Percentiles rank a stretch among this genome's conserved stretches.
Conservation (phyloP, 495 filamentous ascomycete species). For the Trichoderma erinaceum region DNA sequence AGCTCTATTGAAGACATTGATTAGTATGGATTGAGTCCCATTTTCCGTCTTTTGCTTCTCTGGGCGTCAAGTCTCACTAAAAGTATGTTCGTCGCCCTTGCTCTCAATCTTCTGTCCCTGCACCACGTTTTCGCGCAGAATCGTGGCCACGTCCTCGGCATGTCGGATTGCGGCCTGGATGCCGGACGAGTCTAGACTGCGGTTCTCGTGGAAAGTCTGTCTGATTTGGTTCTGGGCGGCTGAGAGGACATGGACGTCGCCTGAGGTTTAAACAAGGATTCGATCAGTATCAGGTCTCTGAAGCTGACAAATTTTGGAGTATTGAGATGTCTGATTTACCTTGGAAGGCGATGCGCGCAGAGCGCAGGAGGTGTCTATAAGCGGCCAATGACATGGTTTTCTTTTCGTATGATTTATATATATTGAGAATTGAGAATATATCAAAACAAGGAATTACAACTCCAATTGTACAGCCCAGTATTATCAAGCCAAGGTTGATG, state of each 20-base stretch:
- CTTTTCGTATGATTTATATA: not conserved
- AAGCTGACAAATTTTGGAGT: not conserved
- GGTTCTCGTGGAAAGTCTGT: slow-evolving; percentile 60
- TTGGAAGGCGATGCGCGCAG: slow-evolving; percentile 74
- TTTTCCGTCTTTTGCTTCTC: not conserved
- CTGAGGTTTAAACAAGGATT: slow-evolving; percentile 33
- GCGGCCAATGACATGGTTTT: slow-evolving; percentile 61
- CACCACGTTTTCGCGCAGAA: slow-evolving; percentile 79
- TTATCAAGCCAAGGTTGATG: too few species aligned
- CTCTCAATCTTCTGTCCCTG: slow-evolving; percentile 55
- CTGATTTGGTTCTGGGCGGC: slow-evolving; percentile 69
- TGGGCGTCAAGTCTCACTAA: slow-evolving; percentile 47
- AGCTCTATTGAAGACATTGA: slow-evolving; percentile 50
- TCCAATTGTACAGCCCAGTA: too few species aligned
- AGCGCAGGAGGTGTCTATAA: slow-evolving; percentile 79
- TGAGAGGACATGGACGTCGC: slow-evolving; percentile 56
- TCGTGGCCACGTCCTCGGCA: slow-evolving; percentile 74
- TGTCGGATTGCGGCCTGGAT: slow-evolving; percentile 54
- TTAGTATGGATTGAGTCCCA: not conserved
- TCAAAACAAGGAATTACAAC: not conserved
- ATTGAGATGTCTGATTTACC: slow-evolving; percentile 41
- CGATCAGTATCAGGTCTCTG: not conserved
- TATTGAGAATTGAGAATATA: not conserved
- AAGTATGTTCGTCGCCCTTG: slow-evolving; percentile 49
- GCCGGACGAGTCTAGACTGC: slow-evolving; percentile 46